These are phyloP conservation scores for Pseudophaeomoniella oleicola DNA, from an alignment of 2,329 filamentous ascomycete genomes.

Conservation along the genomic window DNA sequence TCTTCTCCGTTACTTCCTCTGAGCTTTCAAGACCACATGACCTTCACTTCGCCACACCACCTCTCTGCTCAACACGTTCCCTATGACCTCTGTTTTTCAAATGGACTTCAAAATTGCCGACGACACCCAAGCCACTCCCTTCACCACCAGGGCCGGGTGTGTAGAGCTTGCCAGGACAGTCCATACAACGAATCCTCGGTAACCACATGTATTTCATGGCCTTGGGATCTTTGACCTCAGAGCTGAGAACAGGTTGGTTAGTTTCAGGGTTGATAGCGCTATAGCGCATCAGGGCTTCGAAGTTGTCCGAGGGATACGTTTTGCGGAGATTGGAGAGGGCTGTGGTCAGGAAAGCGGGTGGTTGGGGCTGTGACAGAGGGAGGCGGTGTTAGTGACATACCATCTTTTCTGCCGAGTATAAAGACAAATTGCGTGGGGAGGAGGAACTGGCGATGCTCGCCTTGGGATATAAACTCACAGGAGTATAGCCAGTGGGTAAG, in stretches of 20 bases:
- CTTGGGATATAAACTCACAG: constrained; percentile 5
- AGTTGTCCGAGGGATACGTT: constrained; percentile 63
- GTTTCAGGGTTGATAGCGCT: constrained; percentile 63
- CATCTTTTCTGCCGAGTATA: neutral
- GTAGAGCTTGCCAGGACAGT: constrained; percentile 89
- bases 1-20: neutral
- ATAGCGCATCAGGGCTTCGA: constrained; percentile 86
- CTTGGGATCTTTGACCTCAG: constrained; percentile 34
- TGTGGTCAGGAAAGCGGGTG: constrained; percentile 69
- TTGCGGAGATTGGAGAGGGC: constrained; percentile 59
- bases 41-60: constrained; percentile 15
- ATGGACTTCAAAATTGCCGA: constrained; percentile 86
- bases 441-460: constrained; percentile 1
- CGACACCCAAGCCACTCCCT: too few relatives aligned
- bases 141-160: constrained; percentile 75
- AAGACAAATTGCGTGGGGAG: neutral
- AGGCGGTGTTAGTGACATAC: constrained; percentile 1
- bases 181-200: constrained; percentile 77
- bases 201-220: constrained; percentile 67
- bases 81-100: constrained; percentile 71
- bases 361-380: constrained; percentile 48
- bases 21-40: constrained; percentile 3
- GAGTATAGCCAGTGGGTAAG: constrained; percentile 8
- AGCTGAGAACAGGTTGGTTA: constrained; percentile 44
- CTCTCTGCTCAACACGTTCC: constrained; percentile 48